Evolutionary conservation across 768 basidiomycete genomes (phyloP), one percentile per base, ranked within the genome.

Genomic region (Kwoniella botswanensis): DNA sequence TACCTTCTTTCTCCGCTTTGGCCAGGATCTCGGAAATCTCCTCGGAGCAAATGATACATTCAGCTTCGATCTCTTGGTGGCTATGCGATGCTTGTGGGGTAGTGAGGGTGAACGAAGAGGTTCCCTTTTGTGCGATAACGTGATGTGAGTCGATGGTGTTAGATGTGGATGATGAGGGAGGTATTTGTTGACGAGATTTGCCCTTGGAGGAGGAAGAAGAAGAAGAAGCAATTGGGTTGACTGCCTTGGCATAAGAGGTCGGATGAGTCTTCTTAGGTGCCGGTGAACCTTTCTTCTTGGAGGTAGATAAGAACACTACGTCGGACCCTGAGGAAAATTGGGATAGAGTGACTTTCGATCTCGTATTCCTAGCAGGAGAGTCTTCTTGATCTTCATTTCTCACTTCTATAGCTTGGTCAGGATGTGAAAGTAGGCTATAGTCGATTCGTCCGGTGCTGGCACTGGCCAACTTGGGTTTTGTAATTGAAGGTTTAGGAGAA

Each of bases 31-130:
- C 61, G 0, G 18, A n/a, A 1, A 71, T 62, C 26, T 55, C 52
- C 17, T 63, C 66, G 9, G 53, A n/a, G 35, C 71, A 71, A 11
- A 68, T 63, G 17, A 63, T 41, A 64, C 71, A 71, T 42, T 71
- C 70, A 5, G 65, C 58, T 22, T 61, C 59, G 41, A 61, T n/a
- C 22, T 61, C 41, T 13, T 50, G 13, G 46, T 50, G 46, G 13
- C 4, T 50, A 15, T 50, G 46, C 35, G 35, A 35, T 50, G 10
- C 18, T 5, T 13, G 46, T 15, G 46, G 46, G 46, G 46, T 1
- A 50, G 46, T 1, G 46, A 15, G 46, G 2, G 12, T 50, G 3
- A 15, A 50, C 46, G 46, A 50, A 50, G 46, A 15, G 46, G 13
- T 17, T 15, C 15, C 46, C 10, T 35, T 35, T 7, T 6, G 1